These are phyloP conservation scores for Biancaea sappan DNA, from an alignment of 306 rosid species.

Conservation along the genomic window DNA sequence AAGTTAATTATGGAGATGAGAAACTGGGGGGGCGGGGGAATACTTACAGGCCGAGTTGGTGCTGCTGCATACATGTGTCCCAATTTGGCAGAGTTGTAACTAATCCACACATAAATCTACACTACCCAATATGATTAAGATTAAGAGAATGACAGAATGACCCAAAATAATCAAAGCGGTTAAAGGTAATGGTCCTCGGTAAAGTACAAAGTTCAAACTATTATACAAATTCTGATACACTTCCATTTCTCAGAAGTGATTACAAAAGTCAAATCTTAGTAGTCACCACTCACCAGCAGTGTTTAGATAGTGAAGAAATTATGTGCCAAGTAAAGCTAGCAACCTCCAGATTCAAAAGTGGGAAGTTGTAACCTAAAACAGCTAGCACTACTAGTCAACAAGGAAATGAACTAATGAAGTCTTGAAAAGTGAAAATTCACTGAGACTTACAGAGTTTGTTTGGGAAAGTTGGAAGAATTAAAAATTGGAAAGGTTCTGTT, in stretches of 20 bases:
- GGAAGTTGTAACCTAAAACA: not conserved
- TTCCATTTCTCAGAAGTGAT: not conserved
- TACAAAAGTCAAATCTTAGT: not conserved
- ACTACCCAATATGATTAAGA: conserved; percentile 11
- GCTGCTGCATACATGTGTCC: conserved; percentile 90
- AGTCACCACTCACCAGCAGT: not conserved
- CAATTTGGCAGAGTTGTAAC: conserved; percentile 76
- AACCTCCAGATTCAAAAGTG: not conserved
- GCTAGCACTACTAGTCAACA: not conserved
- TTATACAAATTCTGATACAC: not conserved
- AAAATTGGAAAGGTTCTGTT: not conserved
- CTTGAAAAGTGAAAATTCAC: not conserved
- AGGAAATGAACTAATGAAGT: not conserved
- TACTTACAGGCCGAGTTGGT: conserved; percentile 71
- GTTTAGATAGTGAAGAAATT: not conserved
- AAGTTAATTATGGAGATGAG: not conserved
- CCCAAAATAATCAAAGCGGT: not conserved
- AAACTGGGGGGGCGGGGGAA: not conserved
- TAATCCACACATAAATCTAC: conserved; percentile 87
- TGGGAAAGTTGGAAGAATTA: not conserved
- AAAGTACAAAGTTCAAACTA: not conserved
- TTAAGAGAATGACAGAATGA: conserved; percentile 17
- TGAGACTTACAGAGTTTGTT: not conserved
- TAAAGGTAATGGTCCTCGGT: not conserved
- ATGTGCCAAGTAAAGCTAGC: not conserved